These are phyloP conservation scores for Porpolomopsis calyptriformis DNA, from an alignment of 768 basidiomycete genomes.

Conservation along the genomic window DNA sequence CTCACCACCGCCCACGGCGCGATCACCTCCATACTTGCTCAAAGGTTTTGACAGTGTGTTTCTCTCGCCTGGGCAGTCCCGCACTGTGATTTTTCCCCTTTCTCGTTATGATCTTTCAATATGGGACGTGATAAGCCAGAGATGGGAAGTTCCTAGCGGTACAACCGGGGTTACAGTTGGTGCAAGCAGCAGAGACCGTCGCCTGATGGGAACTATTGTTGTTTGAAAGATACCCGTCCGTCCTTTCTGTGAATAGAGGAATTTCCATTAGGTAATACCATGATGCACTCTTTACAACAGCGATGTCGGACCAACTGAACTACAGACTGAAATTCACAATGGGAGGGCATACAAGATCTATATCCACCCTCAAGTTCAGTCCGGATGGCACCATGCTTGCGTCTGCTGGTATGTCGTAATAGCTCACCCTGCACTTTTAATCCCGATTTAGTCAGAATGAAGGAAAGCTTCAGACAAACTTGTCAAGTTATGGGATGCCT, in stretches of 20 bases:
- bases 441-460: slow-evolving; percentile 12
- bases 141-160: slow-evolving; percentile 64
- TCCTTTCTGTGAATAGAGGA: too few relatives aligned
- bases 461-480: slow-evolving; percentile 75
- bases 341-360: slow-evolving; percentile 71
- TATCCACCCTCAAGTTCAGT: slow-evolving; percentile 84
- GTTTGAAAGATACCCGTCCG: too few relatives aligned
- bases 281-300: too few relatives aligned
- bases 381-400: slow-evolving; percentile 74
- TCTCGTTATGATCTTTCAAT: slow-evolving; percentile 63
- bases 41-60: slow-evolving; percentile 58
- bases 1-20: slow-evolving; percentile 48
- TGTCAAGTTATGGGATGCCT: slow-evolving; percentile 71
- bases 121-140: slow-evolving; percentile 66
- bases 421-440: neutral
- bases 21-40: slow-evolving; percentile 62
- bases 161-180: slow-evolving; percentile 56
- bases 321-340: slow-evolving; percentile 55
- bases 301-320: slow-evolving; percentile 22
- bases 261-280: too few relatives aligned
- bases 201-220: slow-evolving; percentile 36
- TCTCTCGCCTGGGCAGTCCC: slow-evolving; percentile 36
- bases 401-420: slow-evolving; percentile 58
- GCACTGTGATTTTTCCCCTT: slow-evolving; percentile 41
- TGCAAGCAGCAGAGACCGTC: slow-evolving; percentile 56